Conservation (phyloP, 139 green algal genomes). For the Gonium pectorale region DNA sequence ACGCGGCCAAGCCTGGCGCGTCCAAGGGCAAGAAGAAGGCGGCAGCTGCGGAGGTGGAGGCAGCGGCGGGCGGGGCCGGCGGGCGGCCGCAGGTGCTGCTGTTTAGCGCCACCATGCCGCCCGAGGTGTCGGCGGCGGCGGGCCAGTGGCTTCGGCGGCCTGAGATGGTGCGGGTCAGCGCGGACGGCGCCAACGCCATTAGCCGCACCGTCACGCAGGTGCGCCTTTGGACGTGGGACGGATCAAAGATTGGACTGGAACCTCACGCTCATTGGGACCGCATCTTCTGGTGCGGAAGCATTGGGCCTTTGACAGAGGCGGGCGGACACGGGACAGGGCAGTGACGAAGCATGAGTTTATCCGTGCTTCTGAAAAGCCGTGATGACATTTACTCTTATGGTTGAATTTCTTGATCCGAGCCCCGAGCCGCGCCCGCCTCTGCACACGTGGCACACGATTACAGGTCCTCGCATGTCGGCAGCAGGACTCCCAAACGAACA, state of each 20-base stretch:
- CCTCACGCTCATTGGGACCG: too few species aligned
- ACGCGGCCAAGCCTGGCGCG: background rate
- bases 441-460: too few species aligned
- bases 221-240: too few species aligned
- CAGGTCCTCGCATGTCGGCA: too few species aligned
- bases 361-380: constrained; percentile 46
- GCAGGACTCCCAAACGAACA: too few species aligned
- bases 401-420: constrained; percentile 47
- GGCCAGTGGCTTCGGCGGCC: constrained; percentile 67
- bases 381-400: constrained; percentile 23
- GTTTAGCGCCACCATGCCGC: constrained; percentile 88
- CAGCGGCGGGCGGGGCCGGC: background rate
- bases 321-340: too few species aligned
- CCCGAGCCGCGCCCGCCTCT: too few species aligned
- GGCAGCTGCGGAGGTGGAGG: background rate
- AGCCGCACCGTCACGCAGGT: constrained; percentile 80
- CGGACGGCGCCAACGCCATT: constrained; percentile 63
- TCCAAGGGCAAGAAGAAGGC: constrained; percentile 22
- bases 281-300: too few species aligned
- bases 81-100: constrained; percentile 78
- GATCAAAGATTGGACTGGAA: too few species aligned
- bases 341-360: constrained; percentile 48
- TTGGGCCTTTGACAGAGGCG: too few species aligned
- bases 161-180: constrained; percentile 24
- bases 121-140: constrained; percentile 56